phyloP scores from a whole-genome alignment of 2,329 filamentous ascomycete genomes.

The Aspergillus chevalieri region DNA sequence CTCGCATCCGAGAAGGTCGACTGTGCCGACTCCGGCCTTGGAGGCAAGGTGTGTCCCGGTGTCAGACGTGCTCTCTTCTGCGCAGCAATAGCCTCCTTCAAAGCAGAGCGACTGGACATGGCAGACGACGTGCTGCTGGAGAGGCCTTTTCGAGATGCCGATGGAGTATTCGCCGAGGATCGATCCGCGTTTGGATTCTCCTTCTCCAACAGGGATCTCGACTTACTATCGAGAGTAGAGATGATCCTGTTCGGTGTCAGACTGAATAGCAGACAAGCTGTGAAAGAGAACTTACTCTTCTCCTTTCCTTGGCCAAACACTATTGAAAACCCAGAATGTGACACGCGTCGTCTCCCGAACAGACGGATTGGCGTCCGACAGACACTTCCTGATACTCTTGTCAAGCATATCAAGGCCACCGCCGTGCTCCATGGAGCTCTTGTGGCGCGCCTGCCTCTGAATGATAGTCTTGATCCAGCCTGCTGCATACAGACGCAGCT shows the following conservation, averaged over 20 bases:
- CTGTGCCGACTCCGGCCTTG: slow-evolving; percentile 54
- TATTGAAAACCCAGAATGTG: slow-evolving; percentile 79
- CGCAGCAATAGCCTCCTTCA: slow-evolving; percentile 78
- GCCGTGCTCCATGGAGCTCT: slow-evolving; percentile 73
- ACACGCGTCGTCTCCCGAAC: slow-evolving; percentile 80
- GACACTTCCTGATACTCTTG: slow-evolving; percentile 80
- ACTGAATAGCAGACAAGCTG: slow-evolving; percentile 11
- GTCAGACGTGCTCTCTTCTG: slow-evolving; percentile 58
- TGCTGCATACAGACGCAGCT: slow-evolving; percentile 70
- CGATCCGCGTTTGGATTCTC: slow-evolving; percentile 58
- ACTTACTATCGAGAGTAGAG: slow-evolving; percentile 67
- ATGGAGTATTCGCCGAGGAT: slow-evolving; percentile 10
- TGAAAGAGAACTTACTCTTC: slow-evolving; percentile 54
- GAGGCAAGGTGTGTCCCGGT: slow-evolving; percentile 34
- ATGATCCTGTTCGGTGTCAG: slow-evolving; percentile 57
- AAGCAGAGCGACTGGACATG: slow-evolving; percentile 42
- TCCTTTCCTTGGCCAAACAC: slow-evolving; percentile 70
- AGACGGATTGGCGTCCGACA: slow-evolving; percentile 82
- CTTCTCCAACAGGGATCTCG: slow-evolving; percentile 73
- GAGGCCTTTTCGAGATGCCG: slow-evolving; percentile 12
- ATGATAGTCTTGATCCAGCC: slow-evolving; percentile 82
- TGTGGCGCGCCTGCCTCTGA: slow-evolving; percentile 68
- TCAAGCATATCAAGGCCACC: slow-evolving; percentile 78
- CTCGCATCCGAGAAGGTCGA: slow-evolving; percentile 43
- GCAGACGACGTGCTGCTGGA: slow-evolving; percentile 13